Conservation (phyloP, 1,284 basidiomycete genomes). For the Ganoderma resinaceum region DNA sequence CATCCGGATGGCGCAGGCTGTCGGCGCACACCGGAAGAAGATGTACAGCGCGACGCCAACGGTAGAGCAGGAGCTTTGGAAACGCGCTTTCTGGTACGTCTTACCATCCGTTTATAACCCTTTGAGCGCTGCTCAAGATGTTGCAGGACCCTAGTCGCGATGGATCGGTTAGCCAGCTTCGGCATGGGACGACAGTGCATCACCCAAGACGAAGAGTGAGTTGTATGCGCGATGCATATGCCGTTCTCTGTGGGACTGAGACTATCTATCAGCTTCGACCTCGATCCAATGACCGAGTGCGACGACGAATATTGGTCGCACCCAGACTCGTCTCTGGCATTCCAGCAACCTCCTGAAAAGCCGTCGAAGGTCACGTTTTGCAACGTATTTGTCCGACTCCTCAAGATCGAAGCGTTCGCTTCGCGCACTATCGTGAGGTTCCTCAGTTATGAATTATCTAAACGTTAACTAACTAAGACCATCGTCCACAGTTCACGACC, state of each 20-base stretch:
- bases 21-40: slow-evolving; percentile 50
- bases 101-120: not conserved
- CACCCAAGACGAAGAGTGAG: slow-evolving; percentile 72
- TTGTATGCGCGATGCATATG: too few relatives aligned
- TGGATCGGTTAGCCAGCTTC: slow-evolving; percentile 62
- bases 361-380: slow-evolving; percentile 63
- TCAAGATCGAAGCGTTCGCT: slow-evolving; percentile 68
- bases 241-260: slow-evolving; percentile 2
- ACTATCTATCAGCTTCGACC: slow-evolving; percentile 57
- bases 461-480: too few relatives aligned
- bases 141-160: slow-evolving; percentile 51
- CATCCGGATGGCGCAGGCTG: slow-evolving; percentile 51
- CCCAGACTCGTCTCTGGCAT: slow-evolving; percentile 48
- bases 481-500: slow-evolving; percentile 29
- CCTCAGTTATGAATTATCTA: too few relatives aligned
- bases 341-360: slow-evolving; percentile 59
- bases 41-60: slow-evolving; percentile 38
- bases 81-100: slow-evolving; percentile 58
- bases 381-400: slow-evolving; percentile 62
- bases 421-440: slow-evolving; percentile 71
- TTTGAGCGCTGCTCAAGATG: not conserved
- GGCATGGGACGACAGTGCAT: slow-evolving; percentile 68
- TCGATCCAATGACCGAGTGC: slow-evolving; percentile 70
- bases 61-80: slow-evolving; percentile 52
- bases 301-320: slow-evolving; percentile 78